Evolutionary conservation across 768 basidiomycete genomes (phyloP).

Genomic region (Dictyophora rubrovolvata): DNA sequence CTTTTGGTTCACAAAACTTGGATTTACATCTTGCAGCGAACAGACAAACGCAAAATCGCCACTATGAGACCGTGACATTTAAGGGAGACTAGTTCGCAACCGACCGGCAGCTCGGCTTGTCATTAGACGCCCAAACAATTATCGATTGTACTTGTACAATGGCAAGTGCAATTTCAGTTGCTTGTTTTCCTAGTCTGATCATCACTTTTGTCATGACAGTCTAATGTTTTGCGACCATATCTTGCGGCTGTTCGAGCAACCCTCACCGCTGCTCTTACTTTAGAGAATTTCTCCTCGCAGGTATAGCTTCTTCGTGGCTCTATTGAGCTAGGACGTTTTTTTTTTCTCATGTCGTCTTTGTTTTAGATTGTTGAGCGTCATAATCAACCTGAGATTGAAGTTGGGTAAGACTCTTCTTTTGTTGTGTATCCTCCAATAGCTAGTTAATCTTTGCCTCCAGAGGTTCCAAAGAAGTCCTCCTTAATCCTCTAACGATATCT

Average conservation of each 20-base stretch:
- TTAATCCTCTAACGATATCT: constrained; percentile 89
- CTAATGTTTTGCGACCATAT: constrained; percentile 91
- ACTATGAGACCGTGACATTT: background rate
- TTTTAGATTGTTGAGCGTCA: constrained; percentile 87
- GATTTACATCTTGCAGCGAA: background rate
- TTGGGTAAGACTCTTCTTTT: constrained; percentile 41
- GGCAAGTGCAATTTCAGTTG: background rate
- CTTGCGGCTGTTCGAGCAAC: constrained; percentile 93
- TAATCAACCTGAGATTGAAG: constrained; percentile 95
- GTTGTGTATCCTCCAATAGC: background rate
- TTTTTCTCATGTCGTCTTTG: constrained; percentile 14
- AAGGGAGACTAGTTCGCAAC: background rate
- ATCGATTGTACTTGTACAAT: background rate
- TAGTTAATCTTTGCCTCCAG: constrained; percentile 28
- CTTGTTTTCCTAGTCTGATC: background rate
- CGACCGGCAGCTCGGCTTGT: too few species aligned
- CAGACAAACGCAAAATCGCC: background rate
- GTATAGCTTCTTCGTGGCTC: constrained; percentile 29
- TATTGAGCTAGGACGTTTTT: background rate
- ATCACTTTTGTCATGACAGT: constrained; percentile 36
- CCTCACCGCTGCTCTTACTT: constrained; percentile 91
- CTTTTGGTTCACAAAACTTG: background rate
- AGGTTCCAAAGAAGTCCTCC: constrained; percentile 85
- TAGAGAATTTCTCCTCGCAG: constrained; percentile 98
- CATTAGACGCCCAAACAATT: too few species aligned